Evolutionary conservation across 805 yeast genomes (phyloP).

Genomic region (Candida piceae): DNA sequence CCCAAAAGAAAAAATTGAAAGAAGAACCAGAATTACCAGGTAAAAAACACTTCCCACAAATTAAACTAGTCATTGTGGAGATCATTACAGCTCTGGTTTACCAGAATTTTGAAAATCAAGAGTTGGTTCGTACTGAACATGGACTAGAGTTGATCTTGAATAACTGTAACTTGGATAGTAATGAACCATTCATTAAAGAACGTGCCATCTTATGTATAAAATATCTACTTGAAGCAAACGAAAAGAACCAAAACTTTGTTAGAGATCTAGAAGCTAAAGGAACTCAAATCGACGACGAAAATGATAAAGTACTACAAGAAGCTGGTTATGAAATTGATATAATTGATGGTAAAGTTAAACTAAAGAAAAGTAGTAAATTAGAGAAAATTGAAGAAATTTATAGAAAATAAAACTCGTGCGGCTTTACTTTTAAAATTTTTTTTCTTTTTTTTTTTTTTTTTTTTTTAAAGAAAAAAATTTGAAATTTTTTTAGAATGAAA

Average conservation of each 20-base stretch:
- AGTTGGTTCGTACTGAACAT: conserved; percentile 54
- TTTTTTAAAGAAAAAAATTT: no score
- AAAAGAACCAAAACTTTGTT: conserved; percentile 70
- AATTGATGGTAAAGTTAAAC: conserved; percentile 60
- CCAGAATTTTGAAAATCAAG: conserved; percentile 55
- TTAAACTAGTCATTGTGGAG: conserved; percentile 64
- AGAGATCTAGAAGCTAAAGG: conserved; percentile 71
- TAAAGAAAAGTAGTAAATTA: conserved; percentile 33
- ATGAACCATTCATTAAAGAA: conserved; percentile 87
- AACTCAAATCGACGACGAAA: conserved; percentile 50
- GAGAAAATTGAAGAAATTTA: conserved; percentile 11
- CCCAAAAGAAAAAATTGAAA: conserved; percentile 32
- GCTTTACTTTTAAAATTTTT: not conserved
- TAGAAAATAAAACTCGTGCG: not conserved
- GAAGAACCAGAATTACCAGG: conserved; percentile 11
- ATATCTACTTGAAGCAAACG: conserved; percentile 59
- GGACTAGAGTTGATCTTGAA: conserved; percentile 71
- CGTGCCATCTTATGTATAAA: conserved; percentile 75
- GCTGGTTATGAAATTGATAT: conserved; percentile 78
- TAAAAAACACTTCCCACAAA: conserved; percentile 50
- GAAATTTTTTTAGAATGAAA: no score
- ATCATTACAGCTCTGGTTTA: conserved; percentile 54
- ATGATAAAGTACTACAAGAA: conserved; percentile 41
- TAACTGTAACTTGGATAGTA: conserved; percentile 78
- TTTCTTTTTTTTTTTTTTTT: not conserved